Evolutionary conservation across 2,329 filamentous ascomycete species (phyloP).

Genomic region (Alternaria conjuncta): DNA sequence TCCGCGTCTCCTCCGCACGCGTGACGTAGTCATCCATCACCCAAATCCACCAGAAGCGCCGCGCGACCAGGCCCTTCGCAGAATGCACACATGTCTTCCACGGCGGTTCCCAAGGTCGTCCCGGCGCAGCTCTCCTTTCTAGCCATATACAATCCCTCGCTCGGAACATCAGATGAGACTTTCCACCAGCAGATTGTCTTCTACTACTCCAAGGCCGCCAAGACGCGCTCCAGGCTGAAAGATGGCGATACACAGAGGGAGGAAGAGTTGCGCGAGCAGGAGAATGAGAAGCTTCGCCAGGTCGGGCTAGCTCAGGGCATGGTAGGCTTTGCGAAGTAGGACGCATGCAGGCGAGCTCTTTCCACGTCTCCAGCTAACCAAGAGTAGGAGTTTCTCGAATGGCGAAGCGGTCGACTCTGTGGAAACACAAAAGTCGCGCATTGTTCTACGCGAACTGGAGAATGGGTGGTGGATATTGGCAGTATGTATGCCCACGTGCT

Average conservation of each 20-base stretch:
- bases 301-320: constrained; percentile 97
- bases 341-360: constrained; percentile 2
- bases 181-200: constrained; percentile 88
- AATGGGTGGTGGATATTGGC: constrained; percentile 94
- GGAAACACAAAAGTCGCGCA: constrained; percentile 87
- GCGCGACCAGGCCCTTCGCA: constrained; percentile 5
- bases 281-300: constrained; percentile 87
- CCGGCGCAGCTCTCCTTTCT: constrained; percentile 90
- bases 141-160: constrained; percentile 90
- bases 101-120: constrained; percentile 53
- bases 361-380: constrained; percentile 10
- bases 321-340: constrained; percentile 78
- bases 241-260: constrained; percentile 46
- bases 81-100: constrained; percentile 33
- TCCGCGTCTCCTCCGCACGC: constrained; percentile 4
- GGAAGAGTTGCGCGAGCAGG: constrained; percentile 61
- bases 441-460: constrained; percentile 87
- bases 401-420: constrained; percentile 80
- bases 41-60: constrained; percentile 1
- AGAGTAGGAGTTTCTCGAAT: constrained; percentile 74
- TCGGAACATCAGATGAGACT: constrained; percentile 75
- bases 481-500: constrained; percentile 58
- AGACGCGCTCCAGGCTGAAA: constrained; percentile 37
- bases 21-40: constrained; percentile 10
- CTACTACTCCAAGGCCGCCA: constrained; percentile 70